These are phyloP conservation scores for Pseudonectria foliicola DNA, from an alignment of 2,329 filamentous ascomycete genomes.

Conservation along the genomic window DNA sequence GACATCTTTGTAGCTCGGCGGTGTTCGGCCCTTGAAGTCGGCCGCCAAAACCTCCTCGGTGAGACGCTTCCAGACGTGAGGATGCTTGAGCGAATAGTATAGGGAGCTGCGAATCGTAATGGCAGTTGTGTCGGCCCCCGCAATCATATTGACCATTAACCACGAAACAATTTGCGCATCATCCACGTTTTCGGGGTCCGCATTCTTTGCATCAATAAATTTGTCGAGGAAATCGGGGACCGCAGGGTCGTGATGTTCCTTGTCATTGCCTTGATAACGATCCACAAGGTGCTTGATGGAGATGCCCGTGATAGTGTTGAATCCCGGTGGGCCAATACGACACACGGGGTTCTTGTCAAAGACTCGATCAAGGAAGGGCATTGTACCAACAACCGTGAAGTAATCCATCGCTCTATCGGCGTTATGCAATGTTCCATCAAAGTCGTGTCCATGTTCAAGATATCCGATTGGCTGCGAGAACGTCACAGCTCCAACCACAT, in stretches of 20 bases:
- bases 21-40: slow-evolving; percentile 1
- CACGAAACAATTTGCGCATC: slow-evolving; percentile 30
- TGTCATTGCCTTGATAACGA: slow-evolving; percentile 23
- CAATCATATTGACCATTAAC: slow-evolving; percentile 25
- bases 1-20: slow-evolving; percentile 11
- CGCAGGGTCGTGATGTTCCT: slow-evolving; percentile 15
- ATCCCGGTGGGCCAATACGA: slow-evolving; percentile 26
- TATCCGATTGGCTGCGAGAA: slow-evolving; percentile 36
- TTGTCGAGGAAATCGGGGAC: slow-evolving; percentile 32
- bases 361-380: slow-evolving; percentile 26
- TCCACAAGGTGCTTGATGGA: slow-evolving; percentile 22
- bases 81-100: slow-evolving; percentile 17
- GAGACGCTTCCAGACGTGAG: slow-evolving; percentile 11
- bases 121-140: slow-evolving; percentile 18
- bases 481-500: slow-evolving; percentile 35
- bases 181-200: slow-evolving; percentile 26
- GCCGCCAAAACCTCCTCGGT: slow-evolving; percentile 10
- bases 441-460: slow-evolving; percentile 30
- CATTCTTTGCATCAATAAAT: slow-evolving; percentile 32
- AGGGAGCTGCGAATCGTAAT: slow-evolving; percentile 17
- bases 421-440: slow-evolving; percentile 28
- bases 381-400: slow-evolving; percentile 21
- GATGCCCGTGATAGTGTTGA: slow-evolving; percentile 22
- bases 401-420: slow-evolving; percentile 28
- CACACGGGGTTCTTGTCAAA: slow-evolving; percentile 34